phyloP scores from a whole-genome alignment of 176 grass and related monocot genomes.

The Oryza nivara region DNA sequence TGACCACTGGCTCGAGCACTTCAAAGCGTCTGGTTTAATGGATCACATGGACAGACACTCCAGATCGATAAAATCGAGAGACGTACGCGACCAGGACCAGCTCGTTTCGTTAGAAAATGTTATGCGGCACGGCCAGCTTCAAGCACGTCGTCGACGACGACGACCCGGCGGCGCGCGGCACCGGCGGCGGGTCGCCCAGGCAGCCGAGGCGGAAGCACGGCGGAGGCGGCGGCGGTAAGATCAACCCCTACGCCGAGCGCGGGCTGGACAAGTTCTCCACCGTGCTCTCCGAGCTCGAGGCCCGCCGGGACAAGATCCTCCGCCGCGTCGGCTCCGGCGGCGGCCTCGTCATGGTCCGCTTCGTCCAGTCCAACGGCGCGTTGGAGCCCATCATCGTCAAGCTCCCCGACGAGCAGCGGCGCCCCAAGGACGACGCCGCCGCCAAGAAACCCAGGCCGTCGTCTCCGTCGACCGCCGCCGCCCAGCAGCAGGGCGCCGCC shows the following conservation, averaged over 20 bases:
- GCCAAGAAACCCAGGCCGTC: background rate
- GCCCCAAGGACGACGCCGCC: background rate
- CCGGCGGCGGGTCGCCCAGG: background rate
- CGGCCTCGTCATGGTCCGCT: slow-evolving; percentile 58
- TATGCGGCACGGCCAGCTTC: slow-evolving; percentile 60
- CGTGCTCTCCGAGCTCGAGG: slow-evolving; percentile 65
- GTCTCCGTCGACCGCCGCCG: too few species aligned
- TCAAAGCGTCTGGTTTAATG: background rate
- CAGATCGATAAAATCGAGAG: background rate
- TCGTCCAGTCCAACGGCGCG: slow-evolving; percentile 55
- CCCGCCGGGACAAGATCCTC: slow-evolving; percentile 62
- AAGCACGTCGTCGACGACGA: slow-evolving; percentile 52
- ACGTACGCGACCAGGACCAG: too few species aligned
- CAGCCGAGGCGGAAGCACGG: slow-evolving; percentile 31
- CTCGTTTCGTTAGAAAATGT: slow-evolving; percentile 30
- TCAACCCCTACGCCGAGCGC: slow-evolving; percentile 59
- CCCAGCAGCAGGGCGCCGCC: background rate
- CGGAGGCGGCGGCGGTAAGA: slow-evolving; percentile 25
- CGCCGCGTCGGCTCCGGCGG: slow-evolving; percentile 41
- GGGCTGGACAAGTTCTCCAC: slow-evolving; percentile 85
- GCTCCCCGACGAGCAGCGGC: slow-evolving; percentile 34
- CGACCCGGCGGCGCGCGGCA: background rate
- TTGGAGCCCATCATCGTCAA: slow-evolving; percentile 69
- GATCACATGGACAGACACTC: background rate
- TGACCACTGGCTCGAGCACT: background rate